These are phyloP conservation scores for Alternaria sp. DNA, from an alignment of 2,329 filamentous ascomycete genomes.

Conservation along the genomic window DNA sequence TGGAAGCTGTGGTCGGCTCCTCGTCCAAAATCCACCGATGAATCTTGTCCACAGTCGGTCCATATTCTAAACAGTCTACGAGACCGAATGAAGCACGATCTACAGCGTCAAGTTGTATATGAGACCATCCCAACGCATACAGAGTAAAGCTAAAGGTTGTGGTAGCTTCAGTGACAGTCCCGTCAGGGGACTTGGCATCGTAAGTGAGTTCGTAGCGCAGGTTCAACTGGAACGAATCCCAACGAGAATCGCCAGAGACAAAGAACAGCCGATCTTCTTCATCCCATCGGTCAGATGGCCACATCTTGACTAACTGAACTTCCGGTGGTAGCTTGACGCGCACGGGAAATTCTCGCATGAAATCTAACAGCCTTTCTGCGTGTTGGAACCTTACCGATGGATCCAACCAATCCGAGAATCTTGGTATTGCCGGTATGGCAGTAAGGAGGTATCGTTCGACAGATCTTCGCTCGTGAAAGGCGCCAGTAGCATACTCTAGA, in stretches of 20 bases:
- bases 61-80: background rate
- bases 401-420: background rate
- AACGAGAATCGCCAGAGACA: background rate
- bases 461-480: background rate
- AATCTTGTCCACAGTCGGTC: background rate
- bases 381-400: background rate
- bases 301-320: background rate
- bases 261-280: background rate
- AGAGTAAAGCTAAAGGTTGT: background rate
- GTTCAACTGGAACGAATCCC: background rate
- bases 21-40: background rate
- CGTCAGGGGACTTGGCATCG: background rate
- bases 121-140: background rate
- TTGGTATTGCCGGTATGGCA: background rate
- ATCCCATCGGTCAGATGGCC: background rate
- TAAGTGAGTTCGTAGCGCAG: background rate
- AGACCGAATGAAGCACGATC: background rate
- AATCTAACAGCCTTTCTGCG: background rate
- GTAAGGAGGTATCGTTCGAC: background rate
- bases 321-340: background rate
- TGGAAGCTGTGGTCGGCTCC: background rate
- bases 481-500: background rate
- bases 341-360: background rate
- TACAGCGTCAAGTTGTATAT: background rate
- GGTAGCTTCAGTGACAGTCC: background rate